These are phyloP conservation scores for Brassica balearica DNA, from an alignment of 441 rosid species.

Conservation along the genomic window DNA sequence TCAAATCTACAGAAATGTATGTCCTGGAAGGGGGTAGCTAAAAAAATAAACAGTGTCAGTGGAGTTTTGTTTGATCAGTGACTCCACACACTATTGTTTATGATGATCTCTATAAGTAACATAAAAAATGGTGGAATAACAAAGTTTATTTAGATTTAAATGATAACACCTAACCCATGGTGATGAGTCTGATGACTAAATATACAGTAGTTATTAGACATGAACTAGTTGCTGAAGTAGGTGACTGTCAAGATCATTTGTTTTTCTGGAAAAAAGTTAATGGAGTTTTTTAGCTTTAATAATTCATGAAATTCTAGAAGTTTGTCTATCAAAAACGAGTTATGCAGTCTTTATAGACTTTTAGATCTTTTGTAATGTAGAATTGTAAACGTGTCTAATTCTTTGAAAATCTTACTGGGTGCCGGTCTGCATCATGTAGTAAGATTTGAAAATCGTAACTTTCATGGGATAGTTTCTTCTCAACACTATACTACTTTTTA, in stretches of 20 bases:
- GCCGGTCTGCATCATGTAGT: constrained; percentile 27
- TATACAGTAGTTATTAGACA: neutral
- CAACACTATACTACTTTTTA: neutral
- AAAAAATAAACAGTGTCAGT: neutral
- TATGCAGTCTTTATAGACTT: constrained; percentile 6
- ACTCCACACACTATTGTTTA: neutral
- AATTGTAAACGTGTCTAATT: neutral
- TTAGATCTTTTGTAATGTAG: neutral
- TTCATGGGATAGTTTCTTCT: constrained; percentile 8
- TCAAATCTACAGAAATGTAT: neutral
- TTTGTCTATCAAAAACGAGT: constrained; percentile 3
- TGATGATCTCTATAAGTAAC: neutral
- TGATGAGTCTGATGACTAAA: neutral
- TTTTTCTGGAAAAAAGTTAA: neutral
- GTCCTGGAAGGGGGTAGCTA: neutral
- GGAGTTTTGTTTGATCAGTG: neutral
- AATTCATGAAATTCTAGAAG: neutral
- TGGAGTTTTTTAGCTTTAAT: neutral
- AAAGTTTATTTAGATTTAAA: neutral
- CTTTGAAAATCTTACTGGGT: constrained; percentile 3
- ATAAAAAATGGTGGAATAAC: constrained; percentile 12
- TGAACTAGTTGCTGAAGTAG: constrained; percentile 4
- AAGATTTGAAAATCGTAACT: neutral
- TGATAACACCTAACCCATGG: neutral
- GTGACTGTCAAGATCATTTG: constrained; percentile 18